A percentile compares a stretch with the other conserved stretches of the same genome.
These are phyloP conservation scores for Rhynchospora tenuis DNA, from an alignment of 176 grass and related monocot species.

Conservation along the genomic window DNA sequence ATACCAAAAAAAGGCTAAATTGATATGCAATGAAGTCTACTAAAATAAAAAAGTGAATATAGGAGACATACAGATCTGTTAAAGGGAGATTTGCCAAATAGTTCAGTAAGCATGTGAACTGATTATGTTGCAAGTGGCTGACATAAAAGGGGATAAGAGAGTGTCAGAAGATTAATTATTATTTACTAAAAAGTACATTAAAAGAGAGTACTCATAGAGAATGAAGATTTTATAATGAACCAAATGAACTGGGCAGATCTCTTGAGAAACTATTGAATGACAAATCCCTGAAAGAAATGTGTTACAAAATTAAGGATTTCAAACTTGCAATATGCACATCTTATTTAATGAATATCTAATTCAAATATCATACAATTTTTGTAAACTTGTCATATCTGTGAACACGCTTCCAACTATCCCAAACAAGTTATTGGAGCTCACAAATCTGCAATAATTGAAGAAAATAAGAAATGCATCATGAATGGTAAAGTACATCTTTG, in stretches of 20 bases:
- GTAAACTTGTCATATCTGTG: slow-evolving; percentile 51
- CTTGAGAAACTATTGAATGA: slow-evolving; percentile 75
- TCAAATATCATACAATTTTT: slow-evolving; percentile 48
- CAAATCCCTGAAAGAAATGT: slow-evolving; percentile 57
- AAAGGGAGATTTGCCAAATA: slow-evolving; percentile 68
- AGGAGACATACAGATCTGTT: slow-evolving; percentile 67
- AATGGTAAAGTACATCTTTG: not conserved
- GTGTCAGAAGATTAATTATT: not conserved
- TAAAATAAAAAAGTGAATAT: slow-evolving; percentile 7
- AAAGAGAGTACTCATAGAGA: slow-evolving; percentile 47
- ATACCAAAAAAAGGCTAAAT: slow-evolving; percentile 1
- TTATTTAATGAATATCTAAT: slow-evolving; percentile 1
- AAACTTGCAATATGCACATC: not conserved
- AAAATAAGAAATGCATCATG: not conserved
- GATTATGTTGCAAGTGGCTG: slow-evolving; percentile 82
- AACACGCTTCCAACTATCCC: slow-evolving; percentile 75
- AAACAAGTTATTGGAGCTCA: slow-evolving; percentile 68
- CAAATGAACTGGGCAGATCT: slow-evolving; percentile 73
- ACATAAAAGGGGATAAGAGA: slow-evolving; percentile 17
- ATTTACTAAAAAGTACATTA: not conserved
- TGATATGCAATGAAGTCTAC: not conserved
- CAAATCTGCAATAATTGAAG: slow-evolving; percentile 41
- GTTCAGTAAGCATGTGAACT: slow-evolving; percentile 75
- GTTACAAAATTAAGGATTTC: not conserved
- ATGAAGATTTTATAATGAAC: slow-evolving; percentile 57